phyloP scores from a whole-genome alignment of 2,329 filamentous ascomycete species.

The Botrytis porri region DNA sequence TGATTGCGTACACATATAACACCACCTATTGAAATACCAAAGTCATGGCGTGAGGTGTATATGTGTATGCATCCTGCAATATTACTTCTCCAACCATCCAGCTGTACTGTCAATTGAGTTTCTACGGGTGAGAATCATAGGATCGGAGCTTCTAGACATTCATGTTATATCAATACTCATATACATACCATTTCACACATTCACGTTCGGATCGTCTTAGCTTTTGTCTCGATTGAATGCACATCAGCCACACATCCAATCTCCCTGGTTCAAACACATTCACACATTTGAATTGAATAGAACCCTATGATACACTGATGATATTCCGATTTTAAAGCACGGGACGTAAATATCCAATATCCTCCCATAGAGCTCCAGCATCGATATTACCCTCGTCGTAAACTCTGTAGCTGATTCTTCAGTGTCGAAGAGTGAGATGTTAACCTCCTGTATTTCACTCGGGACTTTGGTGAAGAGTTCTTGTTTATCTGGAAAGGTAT shows the following conservation, averaged over 20 bases:
- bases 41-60: neutral
- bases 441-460: fast-evolving
- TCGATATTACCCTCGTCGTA: neutral
- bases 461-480: neutral
- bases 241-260: neutral
- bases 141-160: neutral
- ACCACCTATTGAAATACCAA: neutral
- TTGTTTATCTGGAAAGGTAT: neutral
- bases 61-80: neutral
- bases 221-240: neutral
- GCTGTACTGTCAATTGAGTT: neutral
- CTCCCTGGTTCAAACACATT: neutral
- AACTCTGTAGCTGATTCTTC: no score
- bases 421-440: neutral
- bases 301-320: neutral
- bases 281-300: neutral
- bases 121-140: neutral
- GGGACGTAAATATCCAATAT: neutral
- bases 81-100: neutral
- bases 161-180: neutral
- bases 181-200: neutral
- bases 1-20: neutral
- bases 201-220: neutral
- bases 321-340: neutral
- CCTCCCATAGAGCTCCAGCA: neutral